These are phyloP conservation scores for Astrothelium subdiscretum DNA, from an alignment of 495 filamentous ascomycete species.

Conservation along the genomic window DNA sequence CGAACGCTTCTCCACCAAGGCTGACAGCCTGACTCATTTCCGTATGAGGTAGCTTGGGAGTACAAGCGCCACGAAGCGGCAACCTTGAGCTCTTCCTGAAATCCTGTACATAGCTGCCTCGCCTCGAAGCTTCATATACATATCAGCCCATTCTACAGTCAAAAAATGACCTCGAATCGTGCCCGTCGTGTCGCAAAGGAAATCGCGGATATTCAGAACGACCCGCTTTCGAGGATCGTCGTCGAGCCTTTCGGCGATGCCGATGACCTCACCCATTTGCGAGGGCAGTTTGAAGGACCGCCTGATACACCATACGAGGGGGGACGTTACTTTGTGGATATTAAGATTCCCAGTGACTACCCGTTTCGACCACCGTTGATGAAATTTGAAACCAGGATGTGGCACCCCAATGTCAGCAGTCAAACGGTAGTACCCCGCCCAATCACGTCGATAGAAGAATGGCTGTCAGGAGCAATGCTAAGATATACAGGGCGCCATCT, in stretches of 20 bases:
- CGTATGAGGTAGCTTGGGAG: background rate
- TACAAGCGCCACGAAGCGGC: background rate
- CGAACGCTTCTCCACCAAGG: background rate
- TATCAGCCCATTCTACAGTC: background rate
- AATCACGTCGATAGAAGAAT: background rate
- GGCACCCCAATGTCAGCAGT: constrained; percentile 95
- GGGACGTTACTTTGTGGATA: constrained; percentile 71
- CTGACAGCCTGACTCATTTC: background rate
- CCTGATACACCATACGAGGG: constrained; percentile 92
- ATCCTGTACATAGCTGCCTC: background rate
- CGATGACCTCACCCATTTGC: constrained; percentile 72
- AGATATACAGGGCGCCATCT: constrained; percentile 72
- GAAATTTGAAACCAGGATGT: constrained; percentile 90
- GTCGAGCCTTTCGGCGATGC: constrained; percentile 45
- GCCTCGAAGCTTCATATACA: background rate
- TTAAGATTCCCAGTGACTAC: constrained; percentile 78
- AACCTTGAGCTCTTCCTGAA: background rate
- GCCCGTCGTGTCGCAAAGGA: constrained; percentile 84
- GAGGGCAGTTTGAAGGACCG: constrained; percentile 74
- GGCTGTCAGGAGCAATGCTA: background rate
- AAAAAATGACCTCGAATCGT: constrained; percentile 63
- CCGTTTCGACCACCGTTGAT: constrained; percentile 88
- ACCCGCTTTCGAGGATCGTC: constrained; percentile 60
- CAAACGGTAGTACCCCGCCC: constrained; percentile 57
- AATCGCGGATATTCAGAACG: constrained; percentile 71